These are phyloP conservation scores for Russula dissimulans DNA, from an alignment of 768 basidiomycete species.

Conservation along the genomic window DNA sequence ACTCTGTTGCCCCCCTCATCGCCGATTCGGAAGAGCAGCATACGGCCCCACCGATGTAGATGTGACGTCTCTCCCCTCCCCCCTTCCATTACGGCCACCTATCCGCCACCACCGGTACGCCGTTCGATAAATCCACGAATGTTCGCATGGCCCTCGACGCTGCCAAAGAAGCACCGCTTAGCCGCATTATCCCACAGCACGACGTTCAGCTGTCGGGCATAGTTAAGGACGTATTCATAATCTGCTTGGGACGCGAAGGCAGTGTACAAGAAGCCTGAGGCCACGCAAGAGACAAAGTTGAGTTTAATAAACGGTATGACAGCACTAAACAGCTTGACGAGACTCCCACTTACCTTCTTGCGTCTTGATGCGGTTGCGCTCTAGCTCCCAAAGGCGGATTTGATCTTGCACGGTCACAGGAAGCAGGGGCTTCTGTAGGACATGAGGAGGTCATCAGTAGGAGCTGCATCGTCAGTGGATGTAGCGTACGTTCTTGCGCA, in stretches of 20 bases:
- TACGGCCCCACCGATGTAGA: neutral
- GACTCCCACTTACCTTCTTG: slow-evolving; percentile 61
- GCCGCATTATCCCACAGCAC: slow-evolving; percentile 74
- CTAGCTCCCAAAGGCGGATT: slow-evolving; percentile 94
- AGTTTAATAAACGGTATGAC: neutral
- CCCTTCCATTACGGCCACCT: neutral
- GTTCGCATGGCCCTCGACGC: slow-evolving; percentile 64
- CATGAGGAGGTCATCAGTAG: neutral
- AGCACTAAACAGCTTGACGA: neutral
- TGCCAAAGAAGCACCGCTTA: slow-evolving; percentile 78
- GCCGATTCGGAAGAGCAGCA: neutral
- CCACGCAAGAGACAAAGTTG: neutral
- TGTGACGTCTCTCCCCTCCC: neutral
- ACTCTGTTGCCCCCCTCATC: neutral
- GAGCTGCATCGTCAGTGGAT: neutral
- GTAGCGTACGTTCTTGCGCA: slow-evolving; percentile 77
- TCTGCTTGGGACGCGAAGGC: slow-evolving; percentile 81
- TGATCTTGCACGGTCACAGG: slow-evolving; percentile 98
- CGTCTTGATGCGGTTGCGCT: slow-evolving; percentile 83
- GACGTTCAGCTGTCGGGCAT: slow-evolving; percentile 73
- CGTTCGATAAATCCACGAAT: slow-evolving; percentile 76
- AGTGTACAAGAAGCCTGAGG: slow-evolving; percentile 76
- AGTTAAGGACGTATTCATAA: slow-evolving; percentile 78
- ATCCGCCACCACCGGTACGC: slow-evolving; percentile 35
- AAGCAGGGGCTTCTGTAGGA: slow-evolving; percentile 71